Evolutionary conservation across 306 rosid genomes (phyloP), one percentile per base, ranked within the genome.

Genomic region (Quercus agrifolia): DNA sequence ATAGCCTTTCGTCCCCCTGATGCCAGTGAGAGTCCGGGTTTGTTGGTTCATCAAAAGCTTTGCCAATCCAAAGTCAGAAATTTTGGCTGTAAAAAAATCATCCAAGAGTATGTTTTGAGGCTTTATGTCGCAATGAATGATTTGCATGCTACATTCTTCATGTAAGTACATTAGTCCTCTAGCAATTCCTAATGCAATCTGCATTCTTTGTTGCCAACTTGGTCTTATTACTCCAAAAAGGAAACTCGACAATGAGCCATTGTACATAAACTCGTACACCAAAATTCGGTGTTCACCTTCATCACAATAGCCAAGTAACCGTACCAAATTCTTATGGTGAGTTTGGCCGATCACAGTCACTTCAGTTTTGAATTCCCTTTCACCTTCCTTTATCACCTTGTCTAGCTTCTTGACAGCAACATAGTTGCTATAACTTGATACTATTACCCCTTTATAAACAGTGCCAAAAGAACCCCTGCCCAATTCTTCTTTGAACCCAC

Each of bases 391-490:
- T 23, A 67, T 11, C n/a, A 67, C 0, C 23, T 67, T 33, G 72
- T 67, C 72, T 33, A 67, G 49, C 49, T 35, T 67, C 51, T 67
- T 67, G 23, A 67, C 51, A 8, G 52, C 72, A 31, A 67, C 72
- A 9, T 67, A 11, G 35, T 33, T 67, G 7, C 14, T 35, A 35
- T 33, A 67, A 33, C 51, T 20, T n/a, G 52, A 33, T 67, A 19
- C 52, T 19, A 67, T 3, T 67, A 67, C 71, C 14, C 72, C 72
- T 31, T 67, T 67, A 35, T 67, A 67, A 33, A 67, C 72, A 18
- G 21, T 67, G 17, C 72, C 72, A 67, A 67, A 67, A 67, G 72
- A 67, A 67, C 52, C 72, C 72, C 52, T 33, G 2, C 72, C 72
- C 52, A 67, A 67, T 67, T 67, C 72, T 19, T 67, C 51, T 67